phyloP scores from a whole-genome alignment of 2,329 filamentous ascomycete genomes.

The Xylaria sp. region DNA sequence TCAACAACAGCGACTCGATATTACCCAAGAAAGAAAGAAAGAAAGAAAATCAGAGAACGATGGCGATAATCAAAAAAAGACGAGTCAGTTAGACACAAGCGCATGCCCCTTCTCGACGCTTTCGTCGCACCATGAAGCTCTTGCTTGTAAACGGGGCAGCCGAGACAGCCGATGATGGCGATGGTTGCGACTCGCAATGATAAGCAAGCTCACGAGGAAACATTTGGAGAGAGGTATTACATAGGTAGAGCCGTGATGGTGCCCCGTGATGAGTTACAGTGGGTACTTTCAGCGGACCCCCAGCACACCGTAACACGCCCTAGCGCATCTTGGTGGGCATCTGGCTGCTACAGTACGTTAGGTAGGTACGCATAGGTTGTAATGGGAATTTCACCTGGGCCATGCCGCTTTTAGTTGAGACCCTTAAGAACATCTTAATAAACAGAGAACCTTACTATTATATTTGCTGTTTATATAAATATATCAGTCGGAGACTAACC shows the following conservation, averaged over 20 bases:
- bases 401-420: too few species aligned
- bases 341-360: not conserved
- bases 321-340: conserved; percentile 9
- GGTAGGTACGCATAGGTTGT: not conserved
- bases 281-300: conserved; percentile 32
- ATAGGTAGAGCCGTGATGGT: conserved; percentile 40
- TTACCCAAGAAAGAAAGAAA: not conserved
- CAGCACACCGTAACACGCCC: conserved; percentile 23
- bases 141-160: conserved; percentile 25
- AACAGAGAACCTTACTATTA: too few species aligned
- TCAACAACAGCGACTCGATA: not conserved
- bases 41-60: not conserved
- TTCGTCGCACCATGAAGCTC: conserved; percentile 4
- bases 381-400: too few species aligned
- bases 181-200: conserved; percentile 28
- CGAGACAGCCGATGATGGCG: conserved; percentile 33
- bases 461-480: too few species aligned
- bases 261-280: conserved; percentile 49
- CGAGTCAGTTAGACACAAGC: not conserved
- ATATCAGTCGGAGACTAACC: too few species aligned
- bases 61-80: not conserved
- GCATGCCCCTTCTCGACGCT: not conserved
- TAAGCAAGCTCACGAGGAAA: conserved; percentile 25
- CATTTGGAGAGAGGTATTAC: conserved; percentile 15
- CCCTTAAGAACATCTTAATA: too few species aligned